Evolutionary conservation across 2,329 filamentous ascomycete species (phyloP), one percentile per base, ranked within the genome.

Genomic region (Aspergillaceae sp.): DNA sequence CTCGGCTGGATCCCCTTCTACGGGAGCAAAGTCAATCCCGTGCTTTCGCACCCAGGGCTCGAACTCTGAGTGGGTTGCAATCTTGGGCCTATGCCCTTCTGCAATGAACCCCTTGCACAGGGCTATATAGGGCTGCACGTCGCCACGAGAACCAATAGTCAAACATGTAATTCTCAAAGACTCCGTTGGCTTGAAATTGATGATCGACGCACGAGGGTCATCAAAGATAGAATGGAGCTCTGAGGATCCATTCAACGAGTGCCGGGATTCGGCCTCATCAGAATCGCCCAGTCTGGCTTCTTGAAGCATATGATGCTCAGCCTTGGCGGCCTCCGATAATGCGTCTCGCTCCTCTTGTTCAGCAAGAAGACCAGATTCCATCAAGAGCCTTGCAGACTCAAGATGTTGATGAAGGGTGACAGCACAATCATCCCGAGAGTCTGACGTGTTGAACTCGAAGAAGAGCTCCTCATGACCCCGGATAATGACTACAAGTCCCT

Each of bases 111-210:
- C 88, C 62, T 95, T 96, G 71, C 92, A 96, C 1, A 98, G 74
- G 0, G 92, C 89, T 63, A 98, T 97, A 63, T 97, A 98, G 1
- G 92, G 92, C 64, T 98, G 92, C 3, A 98, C 91, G 62, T 98
- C 92, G 27, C 92, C 92, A 48, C 92, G 79, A 8, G 91, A 96
- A 10, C 92, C 92, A 51, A 98, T 98, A 0, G 92, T 98, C 34
- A 98, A 73, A 62, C 92, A 98, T 1, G 91, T 95, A 49, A 98
- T 86, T 19, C 76, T 83, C 62, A 98, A 72, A 2, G 90, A 74
- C 55, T 87, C 76, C 2, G 80, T 70, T 0, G 92, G 91, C 66
- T 94, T 95, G 70, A 96, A 94, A 55, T 92, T 88, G 51, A 95
- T 76, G 48, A 95, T 85, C 0, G 90, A 95, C 4, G 87, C 86